A percentile compares a stretch with the other conserved stretches of the same genome.
phyloP scores from a whole-genome alignment of 441 rosid genomes.

The Pelargonium fulgidum region DNA sequence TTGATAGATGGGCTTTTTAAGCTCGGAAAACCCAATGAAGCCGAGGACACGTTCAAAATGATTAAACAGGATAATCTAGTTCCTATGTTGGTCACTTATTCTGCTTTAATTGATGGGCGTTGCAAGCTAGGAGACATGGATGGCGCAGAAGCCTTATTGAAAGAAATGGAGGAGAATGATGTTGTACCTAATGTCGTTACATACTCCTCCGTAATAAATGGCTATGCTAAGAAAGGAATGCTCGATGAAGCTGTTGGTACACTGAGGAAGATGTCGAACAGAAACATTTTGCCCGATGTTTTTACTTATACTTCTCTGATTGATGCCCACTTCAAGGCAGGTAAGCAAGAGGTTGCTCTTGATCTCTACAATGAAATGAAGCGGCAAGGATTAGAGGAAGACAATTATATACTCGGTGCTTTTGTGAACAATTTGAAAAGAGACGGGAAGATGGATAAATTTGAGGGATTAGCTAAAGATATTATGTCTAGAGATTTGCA shows the following conservation, averaged over 20 bases:
- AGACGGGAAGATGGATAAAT: conserved; percentile 49
- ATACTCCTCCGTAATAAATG: conserved; percentile 61
- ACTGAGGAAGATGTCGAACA: conserved; percentile 51
- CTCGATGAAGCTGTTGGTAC: conserved; percentile 49
- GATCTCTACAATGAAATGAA: conserved; percentile 64
- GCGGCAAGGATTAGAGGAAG: conserved; percentile 49
- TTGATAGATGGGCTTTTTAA: conserved; percentile 79
- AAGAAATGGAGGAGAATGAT: conserved; percentile 53
- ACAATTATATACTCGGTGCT: conserved; percentile 53
- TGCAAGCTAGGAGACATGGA: conserved; percentile 69
- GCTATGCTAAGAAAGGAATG: conserved; percentile 71
- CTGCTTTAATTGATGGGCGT: conserved; percentile 62
- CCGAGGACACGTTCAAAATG: conserved; percentile 42
- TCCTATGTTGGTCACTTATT: conserved; percentile 53
- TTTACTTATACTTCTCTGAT: conserved; percentile 54
- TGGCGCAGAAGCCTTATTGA: conserved; percentile 42
- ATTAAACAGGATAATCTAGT: conserved; percentile 43
- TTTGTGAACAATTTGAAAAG: conserved; percentile 65
- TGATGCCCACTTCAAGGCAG: conserved; percentile 69
- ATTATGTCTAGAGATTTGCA: conserved; percentile 49
- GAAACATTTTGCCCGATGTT: conserved; percentile 46
- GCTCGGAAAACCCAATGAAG: conserved; percentile 54
- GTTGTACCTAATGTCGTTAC: conserved; percentile 50
- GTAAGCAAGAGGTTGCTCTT: conserved; percentile 46
- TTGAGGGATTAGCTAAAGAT: conserved; percentile 40